Evolutionary conservation across 768 basidiomycete species (phyloP).

Genomic region (Cantharellus cinnabarinus): DNA sequence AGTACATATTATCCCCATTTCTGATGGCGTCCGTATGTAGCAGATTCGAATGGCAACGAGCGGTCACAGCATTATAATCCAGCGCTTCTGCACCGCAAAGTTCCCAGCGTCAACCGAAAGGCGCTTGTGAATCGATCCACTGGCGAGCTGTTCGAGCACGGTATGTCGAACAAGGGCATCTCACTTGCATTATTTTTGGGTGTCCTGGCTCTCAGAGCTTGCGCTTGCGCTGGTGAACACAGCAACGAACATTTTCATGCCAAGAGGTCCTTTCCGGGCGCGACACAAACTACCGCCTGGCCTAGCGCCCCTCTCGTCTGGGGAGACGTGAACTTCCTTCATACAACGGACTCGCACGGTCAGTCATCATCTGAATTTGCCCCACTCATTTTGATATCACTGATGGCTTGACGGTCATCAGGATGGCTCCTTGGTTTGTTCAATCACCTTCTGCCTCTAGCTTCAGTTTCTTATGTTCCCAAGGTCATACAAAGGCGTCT

Average conservation of each 20-base stretch:
- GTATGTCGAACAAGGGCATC: too few relatives aligned
- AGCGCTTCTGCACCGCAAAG: too few relatives aligned
- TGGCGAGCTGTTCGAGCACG: too few relatives aligned
- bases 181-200: too few relatives aligned
- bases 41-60: too few relatives aligned
- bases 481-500: slow-evolving; percentile 59
- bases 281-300: slow-evolving; percentile 21
- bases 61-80: too few relatives aligned
- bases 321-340: slow-evolving; percentile 78
- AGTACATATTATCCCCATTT: too few relatives aligned
- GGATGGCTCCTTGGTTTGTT: slow-evolving; percentile 6
- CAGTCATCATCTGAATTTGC: slow-evolving; percentile 2
- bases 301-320: slow-evolving; percentile 55
- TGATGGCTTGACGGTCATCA: neutral
- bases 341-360: slow-evolving; percentile 68
- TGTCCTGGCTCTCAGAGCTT: too few relatives aligned
- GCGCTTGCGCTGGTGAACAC: neutral
- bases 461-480: neutral
- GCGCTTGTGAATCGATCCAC: too few relatives aligned
- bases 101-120: too few relatives aligned
- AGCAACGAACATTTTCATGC: neutral
- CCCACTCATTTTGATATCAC: neutral
- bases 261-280: neutral
- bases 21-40: too few relatives aligned
- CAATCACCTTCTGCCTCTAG: neutral